These are phyloP conservation scores for Marchantia polymorpha DNA, from an alignment of 225 moss, liverwort and hornwort species.

Conservation along the genomic window DNA sequence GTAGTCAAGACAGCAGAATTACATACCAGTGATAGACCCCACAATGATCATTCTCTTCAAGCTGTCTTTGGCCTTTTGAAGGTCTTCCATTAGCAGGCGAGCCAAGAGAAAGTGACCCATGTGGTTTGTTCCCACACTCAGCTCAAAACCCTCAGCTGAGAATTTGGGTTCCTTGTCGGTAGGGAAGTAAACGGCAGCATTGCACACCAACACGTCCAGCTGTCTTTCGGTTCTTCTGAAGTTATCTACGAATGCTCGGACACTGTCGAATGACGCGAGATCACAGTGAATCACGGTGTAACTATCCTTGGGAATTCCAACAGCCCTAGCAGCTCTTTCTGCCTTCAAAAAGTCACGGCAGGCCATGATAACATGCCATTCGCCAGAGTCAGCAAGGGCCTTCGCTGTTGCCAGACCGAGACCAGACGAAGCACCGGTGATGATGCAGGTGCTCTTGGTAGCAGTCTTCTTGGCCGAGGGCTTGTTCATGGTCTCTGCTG, in stretches of 20 bases:
- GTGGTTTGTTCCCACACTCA: constrained; percentile 96
- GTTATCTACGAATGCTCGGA: constrained; percentile 84
- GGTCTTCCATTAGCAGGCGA: constrained; percentile 73
- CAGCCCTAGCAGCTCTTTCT: constrained; percentile 72
- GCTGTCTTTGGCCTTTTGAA: constrained; percentile 68
- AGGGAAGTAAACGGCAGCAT: constrained; percentile 94
- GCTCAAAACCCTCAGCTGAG: constrained; percentile 87
- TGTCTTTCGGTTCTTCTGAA: constrained; percentile 68
- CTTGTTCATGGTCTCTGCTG: constrained; percentile 51
- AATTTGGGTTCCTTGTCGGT: constrained; percentile 94
- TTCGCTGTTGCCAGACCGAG: constrained; percentile 91
- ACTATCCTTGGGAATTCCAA: constrained; percentile 68
- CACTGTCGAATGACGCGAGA: constrained; percentile 84
- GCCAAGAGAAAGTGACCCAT: constrained; percentile 89
- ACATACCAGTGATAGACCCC: constrained; percentile 88
- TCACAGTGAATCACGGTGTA: constrained; percentile 90
- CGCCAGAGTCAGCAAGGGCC: constrained; percentile 72
- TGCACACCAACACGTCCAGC: constrained; percentile 94
- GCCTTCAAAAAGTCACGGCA: constrained; percentile 96
- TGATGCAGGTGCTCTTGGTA: constrained; percentile 76
- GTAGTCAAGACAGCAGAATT: not conserved
- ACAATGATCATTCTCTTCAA: constrained; percentile 73
- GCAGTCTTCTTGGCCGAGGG: constrained; percentile 62
- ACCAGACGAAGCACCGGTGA: constrained; percentile 95
- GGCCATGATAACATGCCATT: constrained; percentile 99